Evolutionary conservation across 805 yeast genomes (phyloP).

Genomic region (Yueomyces sinensis): DNA sequence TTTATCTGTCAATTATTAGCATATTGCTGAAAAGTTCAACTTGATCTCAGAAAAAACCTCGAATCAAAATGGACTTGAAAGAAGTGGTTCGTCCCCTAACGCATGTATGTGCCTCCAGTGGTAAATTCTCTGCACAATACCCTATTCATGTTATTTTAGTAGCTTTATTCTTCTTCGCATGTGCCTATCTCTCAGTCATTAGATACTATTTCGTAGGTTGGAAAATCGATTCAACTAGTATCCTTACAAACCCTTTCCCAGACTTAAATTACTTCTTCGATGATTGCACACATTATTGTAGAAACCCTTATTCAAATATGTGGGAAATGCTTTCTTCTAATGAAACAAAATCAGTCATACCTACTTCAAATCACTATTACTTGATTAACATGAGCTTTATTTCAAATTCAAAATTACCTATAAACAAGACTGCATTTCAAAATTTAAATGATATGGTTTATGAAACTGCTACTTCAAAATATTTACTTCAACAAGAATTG

Average conservation of each 20-base stretch:
- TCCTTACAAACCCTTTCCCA: slow-evolving; percentile 6
- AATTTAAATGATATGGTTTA: slow-evolving; percentile 20
- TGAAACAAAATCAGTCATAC: slow-evolving; percentile 7
- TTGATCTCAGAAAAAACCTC: too few relatives aligned
- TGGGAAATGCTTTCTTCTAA: slow-evolving; percentile 12
- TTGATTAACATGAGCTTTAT: slow-evolving; percentile 18
- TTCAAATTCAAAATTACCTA: slow-evolving; percentile 2
- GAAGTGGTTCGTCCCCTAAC: slow-evolving; percentile 12
- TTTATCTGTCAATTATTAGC: too few relatives aligned
- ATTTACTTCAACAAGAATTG: slow-evolving; percentile 14
- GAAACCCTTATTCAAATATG: slow-evolving; percentile 6
- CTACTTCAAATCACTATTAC: slow-evolving; percentile 18
- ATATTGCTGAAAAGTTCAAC: too few relatives aligned
- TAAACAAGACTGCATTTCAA: slow-evolving; percentile 6
- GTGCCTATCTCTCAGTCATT: slow-evolving; percentile 64
- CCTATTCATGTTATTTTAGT: slow-evolving; percentile 79
- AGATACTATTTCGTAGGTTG: slow-evolving; percentile 44
- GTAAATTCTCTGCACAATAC: slow-evolving; percentile 50
- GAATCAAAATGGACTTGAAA: slow-evolving; percentile 49
- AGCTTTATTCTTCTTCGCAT: slow-evolving; percentile 61
- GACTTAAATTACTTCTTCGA: slow-evolving; percentile 11
- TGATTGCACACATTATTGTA: slow-evolving; percentile 18
- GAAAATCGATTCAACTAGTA: slow-evolving; percentile 19
- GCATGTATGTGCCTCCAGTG: slow-evolving; percentile 32
- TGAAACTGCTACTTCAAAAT: slow-evolving; percentile 12